Percentiles rank a stretch among this genome's conserved stretches.
These are phyloP conservation scores for Aegilops speltoides DNA, from an alignment of 176 grass and related monocot species.

Conservation along the genomic window DNA sequence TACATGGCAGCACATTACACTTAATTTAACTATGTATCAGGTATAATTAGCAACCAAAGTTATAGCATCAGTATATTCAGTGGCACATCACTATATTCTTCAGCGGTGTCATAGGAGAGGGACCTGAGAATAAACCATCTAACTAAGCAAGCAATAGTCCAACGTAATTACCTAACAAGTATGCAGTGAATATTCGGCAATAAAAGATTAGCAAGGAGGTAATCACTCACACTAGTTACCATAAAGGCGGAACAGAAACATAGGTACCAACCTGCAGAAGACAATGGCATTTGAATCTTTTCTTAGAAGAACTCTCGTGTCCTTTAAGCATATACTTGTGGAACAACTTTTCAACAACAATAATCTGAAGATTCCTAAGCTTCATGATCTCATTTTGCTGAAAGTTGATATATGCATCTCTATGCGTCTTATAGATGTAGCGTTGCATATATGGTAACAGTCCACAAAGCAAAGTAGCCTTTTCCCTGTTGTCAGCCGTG, in stretches of 20 bases:
- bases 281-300: constrained; percentile 60
- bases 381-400: constrained; percentile 54
- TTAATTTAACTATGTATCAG: neutral
- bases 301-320: constrained; percentile 56
- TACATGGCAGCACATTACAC: neutral
- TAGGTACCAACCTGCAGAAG: constrained; percentile 73
- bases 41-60: neutral
- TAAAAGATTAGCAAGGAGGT: neutral
- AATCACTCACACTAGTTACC: constrained; percentile 5
- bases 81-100: constrained; percentile 8
- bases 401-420: constrained; percentile 59
- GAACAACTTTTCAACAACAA: constrained; percentile 76
- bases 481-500: constrained; percentile 55
- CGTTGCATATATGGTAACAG: constrained; percentile 81
- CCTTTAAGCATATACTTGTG: constrained; percentile 72
- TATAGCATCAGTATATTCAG: neutral
- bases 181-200: constrained; percentile 6
- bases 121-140: neutral
- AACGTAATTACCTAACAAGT: neutral
- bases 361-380: constrained; percentile 58
- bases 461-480: constrained; percentile 60
- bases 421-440: constrained; percentile 75
- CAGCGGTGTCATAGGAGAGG: neutral
- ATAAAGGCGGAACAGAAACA: constrained; percentile 4
- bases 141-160: neutral